A percentile compares a stretch with the other conserved stretches of the same genome.
Conservation (phyloP, 2,329 filamentous ascomycete species). For the Aureobasidium sp. region DNA sequence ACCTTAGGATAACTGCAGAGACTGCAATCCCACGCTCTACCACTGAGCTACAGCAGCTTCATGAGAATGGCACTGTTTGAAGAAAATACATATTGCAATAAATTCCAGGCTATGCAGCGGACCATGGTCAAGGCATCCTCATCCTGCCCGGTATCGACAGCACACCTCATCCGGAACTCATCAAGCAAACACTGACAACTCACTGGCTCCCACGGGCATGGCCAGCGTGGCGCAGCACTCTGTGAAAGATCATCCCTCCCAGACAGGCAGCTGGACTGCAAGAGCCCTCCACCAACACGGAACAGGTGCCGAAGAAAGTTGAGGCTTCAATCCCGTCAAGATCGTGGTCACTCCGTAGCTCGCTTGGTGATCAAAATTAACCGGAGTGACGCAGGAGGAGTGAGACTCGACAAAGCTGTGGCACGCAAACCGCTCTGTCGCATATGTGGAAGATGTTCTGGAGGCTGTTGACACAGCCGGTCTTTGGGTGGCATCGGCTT, state of each 20-base stretch:
- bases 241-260: not conserved
- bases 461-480: not conserved
- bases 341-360: not conserved
- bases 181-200: not conserved
- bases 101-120: too few relatives aligned
- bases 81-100: too few relatives aligned
- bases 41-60: constrained; percentile 17
- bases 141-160: too few relatives aligned
- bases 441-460: not conserved
- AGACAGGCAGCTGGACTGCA: not conserved
- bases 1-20: constrained; percentile 16
- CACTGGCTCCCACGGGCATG: not conserved
- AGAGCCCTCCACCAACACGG: not conserved
- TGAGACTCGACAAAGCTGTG: not conserved
- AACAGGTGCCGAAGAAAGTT: not conserved
- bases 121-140: too few relatives aligned
- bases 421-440: constrained; percentile 1
- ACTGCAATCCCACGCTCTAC: constrained; percentile 18
- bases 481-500: not conserved
- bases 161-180: too few relatives aligned
- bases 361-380: not conserved
- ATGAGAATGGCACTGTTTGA: too few relatives aligned
- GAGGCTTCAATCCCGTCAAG: not conserved
- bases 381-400: not conserved
- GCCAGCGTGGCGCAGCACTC: not conserved